Base-by-base conservation (phyloP, 495 filamentous ascomycete genomes). In the Emericellopsis terricola region DNA sequence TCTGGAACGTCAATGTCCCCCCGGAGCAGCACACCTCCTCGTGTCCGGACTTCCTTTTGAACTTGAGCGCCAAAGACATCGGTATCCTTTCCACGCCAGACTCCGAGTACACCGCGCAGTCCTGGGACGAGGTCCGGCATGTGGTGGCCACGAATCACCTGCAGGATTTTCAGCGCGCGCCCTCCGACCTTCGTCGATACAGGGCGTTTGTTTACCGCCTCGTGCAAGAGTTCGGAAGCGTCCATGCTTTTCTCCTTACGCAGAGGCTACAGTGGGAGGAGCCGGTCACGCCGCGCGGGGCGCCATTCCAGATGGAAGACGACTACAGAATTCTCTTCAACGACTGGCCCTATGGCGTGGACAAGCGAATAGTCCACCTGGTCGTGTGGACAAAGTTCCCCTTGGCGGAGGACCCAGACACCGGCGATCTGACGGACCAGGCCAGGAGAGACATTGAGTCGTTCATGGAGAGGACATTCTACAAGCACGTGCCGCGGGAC, bases 351-450 rank as follows among this genome's bases (percentile, higher is more conserved):
- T 92, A 92, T 43, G 83, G 81, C 0, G 57, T 91, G 35, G 80
- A 85, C 38, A 42, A 57, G 20, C 60, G 60, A 37, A 83, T 93
- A 35, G 70, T 83, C 7, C 84, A 93, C 47, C 55, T 91, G 15
- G 79, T 89, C 11, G 69, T 91, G 8, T 93, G 84, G 84, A 85
- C 78, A n/a, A 92, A 91, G 51, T 92, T 91, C 48, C 47, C 50
- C 17, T 42, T 67, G 3, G 64, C 66, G 29, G 62, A 86, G 21
- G 69, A 78, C 41, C 68, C 79, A 24, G 56, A 37, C 15, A 83
- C 72, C 2, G 75, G 62, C 18, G 71, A 81, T 40, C 47, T 89
- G 42, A 83, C 78, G 4, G 53, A 65, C 7, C 41, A 66, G 34
- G 69, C 73, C 17, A 63, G 72, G 27, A 51, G 50, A 20, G 64